Conservation (phyloP, 2,329 filamentous ascomycete genomes). For the Fusarium poae region DNA sequence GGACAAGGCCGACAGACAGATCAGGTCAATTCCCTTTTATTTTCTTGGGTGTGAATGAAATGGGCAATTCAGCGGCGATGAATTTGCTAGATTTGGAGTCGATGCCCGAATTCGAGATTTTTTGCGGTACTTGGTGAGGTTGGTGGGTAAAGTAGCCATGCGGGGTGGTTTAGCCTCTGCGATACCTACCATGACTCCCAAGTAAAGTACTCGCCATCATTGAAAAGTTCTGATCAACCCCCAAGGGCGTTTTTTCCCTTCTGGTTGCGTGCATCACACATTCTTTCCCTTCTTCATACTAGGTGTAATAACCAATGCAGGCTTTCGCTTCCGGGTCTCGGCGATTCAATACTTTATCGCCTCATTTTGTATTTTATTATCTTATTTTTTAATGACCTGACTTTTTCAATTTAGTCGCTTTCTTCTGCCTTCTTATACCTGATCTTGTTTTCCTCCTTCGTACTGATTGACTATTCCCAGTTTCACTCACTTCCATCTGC, state of each 20-base stretch:
- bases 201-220: slow-evolving; percentile 27
- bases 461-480: slow-evolving; percentile 17
- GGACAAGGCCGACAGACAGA: slow-evolving; percentile 36
- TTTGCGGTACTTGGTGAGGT: slow-evolving; percentile 42
- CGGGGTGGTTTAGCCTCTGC: not conserved
- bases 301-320: slow-evolving; percentile 16
- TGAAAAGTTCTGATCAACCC: slow-evolving; percentile 41
- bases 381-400: slow-evolving; percentile 10
- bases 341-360: slow-evolving; percentile 23
- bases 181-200: slow-evolving; percentile 28
- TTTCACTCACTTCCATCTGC: slow-evolving; percentile 15
- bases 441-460: slow-evolving; percentile 11
- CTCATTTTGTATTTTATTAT: slow-evolving; percentile 10
- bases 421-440: slow-evolving; percentile 14
- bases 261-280: slow-evolving; percentile 30
- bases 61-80: slow-evolving; percentile 42
- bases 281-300: slow-evolving; percentile 29
- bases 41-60: slow-evolving; percentile 42
- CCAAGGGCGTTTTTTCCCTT: slow-evolving; percentile 24
- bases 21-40: slow-evolving; percentile 14
- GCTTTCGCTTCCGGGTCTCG: slow-evolving; percentile 29
- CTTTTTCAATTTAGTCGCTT: slow-evolving; percentile 11
- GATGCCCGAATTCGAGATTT: slow-evolving; percentile 48
- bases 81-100: slow-evolving; percentile 44
- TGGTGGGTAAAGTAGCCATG: slow-evolving; percentile 32